Evolutionary conservation across 2,329 filamentous ascomycete genomes (phyloP), one percentile per base, ranked within the genome.

Genomic region (Alternaria postmessia): DNA sequence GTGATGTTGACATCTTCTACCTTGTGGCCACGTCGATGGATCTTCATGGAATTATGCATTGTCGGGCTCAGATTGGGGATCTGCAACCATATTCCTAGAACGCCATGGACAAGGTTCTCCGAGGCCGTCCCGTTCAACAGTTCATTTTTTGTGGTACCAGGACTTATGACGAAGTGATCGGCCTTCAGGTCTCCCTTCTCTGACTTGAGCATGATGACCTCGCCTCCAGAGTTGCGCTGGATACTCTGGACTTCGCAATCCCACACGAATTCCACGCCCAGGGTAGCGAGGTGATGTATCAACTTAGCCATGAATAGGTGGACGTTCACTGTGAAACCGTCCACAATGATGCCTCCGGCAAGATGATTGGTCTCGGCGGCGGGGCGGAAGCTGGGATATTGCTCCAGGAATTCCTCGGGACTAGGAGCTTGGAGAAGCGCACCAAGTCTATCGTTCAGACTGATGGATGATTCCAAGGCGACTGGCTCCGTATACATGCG

Each of bases 1-100:
- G 46, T 49, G 18, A 49, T 11, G 14, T 49, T 49, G 46, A 49
- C n/a, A 14, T 49, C 46, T 22, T 49, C 46, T 6, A 49, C 46
- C 0, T 7, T 12, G 14, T n/a, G 9, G 16, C 30, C 46, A 9
- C 30, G 46, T 16, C 46, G 46, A 22, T 49, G 46, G 1, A 49
- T 49, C 2, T 49, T 49, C 6, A 38, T 24, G 0, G 30, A 49
- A 12, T 36, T 20, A 2, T 20, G 8, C 30, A 49, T 22, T 14
- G 2, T 9, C n/a, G n/a, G 30, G 0, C 18, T 12, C 18, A 49
- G 5, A 12, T 49, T 49, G 2, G 46, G 46, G 7, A 49, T 49
- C 16, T 36, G 46, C 11, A 49, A n/a, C 46, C 30, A 49, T 14
- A 38, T n/a, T 2, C 22, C 32, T 12, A 49, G 3, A 7, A 49